Evolutionary conservation across 129 eudicot genomes (phyloP).

Genomic region (Daucus carota): DH1_v3.0 NC_030387.2:24760001-24760500

Average conservation of each 20-base stretch:
- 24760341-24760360: not conserved
- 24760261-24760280: not conserved
- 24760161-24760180: not conserved
- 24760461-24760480: not conserved
- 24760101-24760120: conserved; percentile 57
- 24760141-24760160: conserved; percentile 10
- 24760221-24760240: not conserved
- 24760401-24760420: not conserved
- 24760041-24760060: conserved; percentile 98
- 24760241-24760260: not conserved
- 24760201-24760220: not conserved
- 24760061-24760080: conserved; percentile 93
- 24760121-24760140: conserved; percentile 22
- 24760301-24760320: not conserved
- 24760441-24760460: not conserved
- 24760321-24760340: not conserved
- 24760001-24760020: conserved; percentile 79
- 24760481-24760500: not conserved
- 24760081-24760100: conserved; percentile 69
- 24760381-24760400: not conserved
- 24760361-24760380: not conserved
- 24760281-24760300: not conserved
- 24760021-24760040: conserved; percentile 89
- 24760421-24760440: not conserved
- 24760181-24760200: conserved; percentile 2